Conservation (phyloP, 2,329 filamentous ascomycete genomes). For the Penicillium olsonii region DNA sequence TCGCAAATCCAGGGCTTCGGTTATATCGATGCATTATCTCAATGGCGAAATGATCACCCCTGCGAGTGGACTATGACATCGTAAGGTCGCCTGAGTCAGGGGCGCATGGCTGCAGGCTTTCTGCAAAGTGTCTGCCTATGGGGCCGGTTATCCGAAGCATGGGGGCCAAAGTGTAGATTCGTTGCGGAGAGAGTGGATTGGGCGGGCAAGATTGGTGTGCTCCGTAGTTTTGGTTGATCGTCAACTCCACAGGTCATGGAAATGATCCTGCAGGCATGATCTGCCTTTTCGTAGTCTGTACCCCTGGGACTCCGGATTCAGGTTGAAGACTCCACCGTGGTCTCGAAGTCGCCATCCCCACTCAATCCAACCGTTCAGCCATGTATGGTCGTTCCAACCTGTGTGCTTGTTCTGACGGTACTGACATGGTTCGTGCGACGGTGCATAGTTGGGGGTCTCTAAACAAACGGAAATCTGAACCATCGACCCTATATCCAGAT, state of each 20-base stretch:
- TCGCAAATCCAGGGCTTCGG: background rate
- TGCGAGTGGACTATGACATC: background rate
- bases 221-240: too few relatives aligned
- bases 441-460: background rate
- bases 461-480: background rate
- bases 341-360: background rate
- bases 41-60: background rate
- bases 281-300: background rate
- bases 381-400: background rate
- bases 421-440: background rate
- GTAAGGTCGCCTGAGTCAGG: too few relatives aligned
- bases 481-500: background rate
- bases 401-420: background rate
- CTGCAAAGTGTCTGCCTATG: too few relatives aligned
- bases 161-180: background rate
- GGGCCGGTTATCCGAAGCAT: too few relatives aligned
- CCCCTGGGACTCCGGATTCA: background rate
- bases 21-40: background rate
- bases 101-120: too few relatives aligned
- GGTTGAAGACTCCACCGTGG: background rate
- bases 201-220: too few relatives aligned
- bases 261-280: background rate
- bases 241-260: too few relatives aligned
- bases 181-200: too few relatives aligned
- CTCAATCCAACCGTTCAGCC: background rate